These are phyloP conservation scores for Adansonia grandidieri DNA, from an alignment of 441 rosid species.

Conservation along the genomic window DNA sequence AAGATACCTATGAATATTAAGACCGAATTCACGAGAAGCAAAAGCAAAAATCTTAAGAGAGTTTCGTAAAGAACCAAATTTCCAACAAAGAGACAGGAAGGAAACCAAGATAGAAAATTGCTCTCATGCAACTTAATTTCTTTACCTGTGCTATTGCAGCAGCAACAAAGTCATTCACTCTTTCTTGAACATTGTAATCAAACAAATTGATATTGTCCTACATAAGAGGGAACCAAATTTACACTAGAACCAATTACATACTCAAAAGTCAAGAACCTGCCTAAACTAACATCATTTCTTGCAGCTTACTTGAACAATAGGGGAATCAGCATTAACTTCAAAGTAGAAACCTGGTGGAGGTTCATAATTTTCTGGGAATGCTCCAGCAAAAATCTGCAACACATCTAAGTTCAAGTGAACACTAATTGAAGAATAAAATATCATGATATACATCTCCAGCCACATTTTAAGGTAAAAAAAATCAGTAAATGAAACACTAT, in stretches of 20 bases:
- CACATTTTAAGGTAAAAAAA: conserved; percentile 7
- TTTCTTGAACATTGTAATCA: conserved; percentile 96
- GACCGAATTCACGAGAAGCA: background rate
- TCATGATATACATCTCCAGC: conserved; percentile 2
- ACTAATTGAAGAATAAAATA: conserved; percentile 8
- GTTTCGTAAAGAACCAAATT: background rate
- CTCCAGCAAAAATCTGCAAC: conserved; percentile 92
- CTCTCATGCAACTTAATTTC: conserved; percentile 19
- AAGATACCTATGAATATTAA: background rate
- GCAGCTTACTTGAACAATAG: conserved; percentile 77
- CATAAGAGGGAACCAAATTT: conserved; percentile 36
- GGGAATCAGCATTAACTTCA: conserved; percentile 84
- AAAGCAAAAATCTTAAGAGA: conserved; percentile 16
- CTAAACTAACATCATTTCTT: conserved; percentile 22
- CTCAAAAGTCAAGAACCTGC: conserved; percentile 32
- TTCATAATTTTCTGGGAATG: conserved; percentile 92
- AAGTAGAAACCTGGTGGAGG: conserved; percentile 99
- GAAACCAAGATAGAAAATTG: conserved; percentile 21
- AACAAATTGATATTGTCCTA: conserved; percentile 84
- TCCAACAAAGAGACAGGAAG: background rate
- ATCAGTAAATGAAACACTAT: conserved; percentile 2
- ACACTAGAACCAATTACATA: conserved; percentile 24
- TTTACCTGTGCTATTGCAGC: conserved; percentile 93
- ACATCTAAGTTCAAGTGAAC: conserved; percentile 26
- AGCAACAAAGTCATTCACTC: conserved; percentile 85